These are phyloP conservation scores for Penicillium waksmanii DNA, from an alignment of 495 filamentous ascomycete species.

Conservation along the genomic window DNA sequence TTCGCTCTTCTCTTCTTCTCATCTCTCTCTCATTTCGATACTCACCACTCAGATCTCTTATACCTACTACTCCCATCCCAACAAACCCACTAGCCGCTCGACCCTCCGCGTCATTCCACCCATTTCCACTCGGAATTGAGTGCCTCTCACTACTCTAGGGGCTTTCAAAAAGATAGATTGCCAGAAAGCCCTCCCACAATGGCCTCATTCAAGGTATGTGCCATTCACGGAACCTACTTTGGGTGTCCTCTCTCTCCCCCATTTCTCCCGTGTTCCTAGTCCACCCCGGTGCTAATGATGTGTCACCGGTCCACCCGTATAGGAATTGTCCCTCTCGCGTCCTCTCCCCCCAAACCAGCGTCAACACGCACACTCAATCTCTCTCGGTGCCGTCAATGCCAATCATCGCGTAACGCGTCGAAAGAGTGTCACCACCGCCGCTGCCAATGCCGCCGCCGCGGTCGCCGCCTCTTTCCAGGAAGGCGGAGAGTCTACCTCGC, in stretches of 20 bases:
- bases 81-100: slow-evolving; percentile 15
- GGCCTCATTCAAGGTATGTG: slow-evolving; percentile 52
- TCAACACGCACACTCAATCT: slow-evolving; percentile 81
- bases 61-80: slow-evolving; percentile 10
- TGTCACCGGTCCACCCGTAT: slow-evolving; percentile 18
- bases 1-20: slow-evolving; percentile 19
- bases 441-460: slow-evolving; percentile 74
- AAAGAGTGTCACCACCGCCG: slow-evolving; percentile 86
- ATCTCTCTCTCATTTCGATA: slow-evolving; percentile 11
- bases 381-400: slow-evolving; percentile 76
- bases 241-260: neutral
- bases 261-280: slow-evolving; percentile 1
- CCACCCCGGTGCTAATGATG: slow-evolving; percentile 23
- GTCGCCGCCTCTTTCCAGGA: slow-evolving; percentile 76
- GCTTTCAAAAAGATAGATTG: slow-evolving; percentile 40
- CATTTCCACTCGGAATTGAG: slow-evolving; percentile 34
- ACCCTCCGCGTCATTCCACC: slow-evolving; percentile 27
- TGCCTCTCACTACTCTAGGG: slow-evolving; percentile 25
- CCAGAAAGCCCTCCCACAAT: slow-evolving; percentile 42
- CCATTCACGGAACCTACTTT: neutral
- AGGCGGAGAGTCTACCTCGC: slow-evolving; percentile 45
- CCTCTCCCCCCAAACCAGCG: slow-evolving; percentile 60
- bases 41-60: slow-evolving; percentile 9
- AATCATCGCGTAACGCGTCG: slow-evolving; percentile 86
- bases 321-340: slow-evolving; percentile 54